Percentiles rank a stretch among this genome's conserved stretches.
Conservation (phyloP, 345 rosid species). For the Theobroma cacao region DNA sequence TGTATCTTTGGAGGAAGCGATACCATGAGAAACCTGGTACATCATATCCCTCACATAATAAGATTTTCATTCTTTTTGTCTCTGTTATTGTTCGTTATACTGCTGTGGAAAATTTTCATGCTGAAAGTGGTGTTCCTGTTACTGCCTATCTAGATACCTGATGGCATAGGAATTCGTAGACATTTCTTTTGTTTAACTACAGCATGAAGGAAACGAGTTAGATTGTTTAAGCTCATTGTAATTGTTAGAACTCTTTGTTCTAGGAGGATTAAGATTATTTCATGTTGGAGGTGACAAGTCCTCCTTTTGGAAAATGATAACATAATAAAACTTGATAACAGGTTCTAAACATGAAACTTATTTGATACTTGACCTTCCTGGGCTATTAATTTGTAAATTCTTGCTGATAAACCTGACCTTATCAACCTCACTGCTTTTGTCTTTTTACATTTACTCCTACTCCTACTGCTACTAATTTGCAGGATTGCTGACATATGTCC, state of each 20-base stretch:
- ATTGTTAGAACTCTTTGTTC: not conserved
- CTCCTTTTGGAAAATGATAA: no score
- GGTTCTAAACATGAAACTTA: no score
- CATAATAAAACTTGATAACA: no score
- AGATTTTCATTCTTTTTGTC: not conserved
- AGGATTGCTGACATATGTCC: not conserved
- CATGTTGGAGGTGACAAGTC: not conserved
- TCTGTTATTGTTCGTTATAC: not conserved
- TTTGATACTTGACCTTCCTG: no score
- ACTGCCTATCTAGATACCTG: not conserved
- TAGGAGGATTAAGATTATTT: no score
- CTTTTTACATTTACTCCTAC: not conserved
- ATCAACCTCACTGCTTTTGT: not conserved
- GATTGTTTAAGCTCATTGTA: not conserved
- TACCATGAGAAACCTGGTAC: not conserved
- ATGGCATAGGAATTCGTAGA: not conserved
- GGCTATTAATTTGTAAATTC: not conserved
- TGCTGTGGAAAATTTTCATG: not conserved
- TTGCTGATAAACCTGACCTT: not conserved
- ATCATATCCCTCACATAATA: not conserved
- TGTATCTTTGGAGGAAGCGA: slow-evolving; percentile 10
- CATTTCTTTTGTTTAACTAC: not conserved
- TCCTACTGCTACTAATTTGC: not conserved
- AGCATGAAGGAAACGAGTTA: not conserved
- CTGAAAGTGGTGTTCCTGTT: not conserved